Evolutionary conservation across 1,284 basidiomycete species (phyloP).

Genomic region (Leccinum ponderosum): DNA sequence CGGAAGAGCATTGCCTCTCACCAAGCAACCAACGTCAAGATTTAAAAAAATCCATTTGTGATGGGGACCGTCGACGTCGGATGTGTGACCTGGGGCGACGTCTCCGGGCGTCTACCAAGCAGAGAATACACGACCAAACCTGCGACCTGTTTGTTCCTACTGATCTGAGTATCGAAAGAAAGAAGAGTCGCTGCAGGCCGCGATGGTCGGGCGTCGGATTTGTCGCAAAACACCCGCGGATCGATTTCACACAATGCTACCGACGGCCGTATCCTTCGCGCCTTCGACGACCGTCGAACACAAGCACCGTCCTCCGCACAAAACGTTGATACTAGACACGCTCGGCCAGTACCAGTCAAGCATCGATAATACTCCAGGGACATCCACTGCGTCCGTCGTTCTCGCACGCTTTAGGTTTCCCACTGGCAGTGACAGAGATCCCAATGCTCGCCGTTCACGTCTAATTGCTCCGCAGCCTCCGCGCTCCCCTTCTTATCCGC

Average conservation of each 20-base stretch:
- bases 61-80: neutral
- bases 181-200: neutral
- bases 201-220: conserved; percentile 3
- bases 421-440: neutral
- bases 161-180: neutral
- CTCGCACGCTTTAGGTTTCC: conserved; percentile 1
- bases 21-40: neutral
- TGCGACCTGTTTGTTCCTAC: neutral
- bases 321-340: neutral
- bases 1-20: neutral
- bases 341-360: neutral
- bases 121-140: neutral
- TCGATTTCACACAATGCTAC: neutral
- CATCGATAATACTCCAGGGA: conserved; percentile 3
- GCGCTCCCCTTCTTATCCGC: neutral
- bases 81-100: neutral
- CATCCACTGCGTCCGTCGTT: neutral
- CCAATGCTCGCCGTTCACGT: neutral
- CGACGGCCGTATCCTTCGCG: neutral
- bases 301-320: neutral
- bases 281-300: conserved; percentile 3
- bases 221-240: conserved; percentile 6
- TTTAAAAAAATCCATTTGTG: neutral
- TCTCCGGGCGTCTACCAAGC: neutral
- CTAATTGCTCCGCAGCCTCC: neutral